These are phyloP conservation scores for Geotrichum candidum DNA, from an alignment of 1,139 yeast genomes.

Conservation along the genomic window DNA sequence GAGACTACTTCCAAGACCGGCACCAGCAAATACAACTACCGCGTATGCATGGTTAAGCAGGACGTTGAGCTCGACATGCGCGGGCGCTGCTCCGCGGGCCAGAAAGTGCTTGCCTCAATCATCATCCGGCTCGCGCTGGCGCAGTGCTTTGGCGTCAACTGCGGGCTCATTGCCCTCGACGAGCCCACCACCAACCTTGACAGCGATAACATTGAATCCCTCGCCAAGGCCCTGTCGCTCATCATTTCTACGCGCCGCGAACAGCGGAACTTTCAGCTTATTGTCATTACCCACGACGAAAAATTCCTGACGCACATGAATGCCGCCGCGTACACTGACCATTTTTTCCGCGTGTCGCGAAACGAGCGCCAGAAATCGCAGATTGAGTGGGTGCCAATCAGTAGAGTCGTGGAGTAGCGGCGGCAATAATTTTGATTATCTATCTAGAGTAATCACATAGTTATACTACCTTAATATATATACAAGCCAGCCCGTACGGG, in stretches of 20 bases:
- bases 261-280: constrained; percentile 87
- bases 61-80: constrained; percentile 94
- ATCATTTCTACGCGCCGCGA: constrained; percentile 69
- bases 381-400: constrained; percentile 43
- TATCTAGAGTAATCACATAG: too few relatives aligned
- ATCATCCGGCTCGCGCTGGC: constrained; percentile 87
- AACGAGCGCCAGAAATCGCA: constrained; percentile 76
- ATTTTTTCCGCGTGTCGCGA: constrained; percentile 74
- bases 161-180: constrained; percentile 93
- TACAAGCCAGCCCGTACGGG: too few relatives aligned
- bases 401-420: constrained; percentile 22
- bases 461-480: background rate
- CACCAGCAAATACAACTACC: constrained; percentile 70
- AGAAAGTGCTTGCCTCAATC: constrained; percentile 88
- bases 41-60: constrained; percentile 93
- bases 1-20: constrained; percentile 39
- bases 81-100: constrained; percentile 98
- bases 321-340: constrained; percentile 83
- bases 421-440: too few relatives aligned
- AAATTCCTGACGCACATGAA: constrained; percentile 78
- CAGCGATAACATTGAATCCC: constrained; percentile 77
- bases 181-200: constrained; percentile 98
- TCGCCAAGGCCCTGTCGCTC: constrained; percentile 71
- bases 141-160: constrained; percentile 90
- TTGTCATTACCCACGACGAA: constrained; percentile 95